These are phyloP conservation scores for Cyclotella cryptica DNA, from an alignment of 108 stramenopile genomes.

Conservation along the genomic window DNA sequence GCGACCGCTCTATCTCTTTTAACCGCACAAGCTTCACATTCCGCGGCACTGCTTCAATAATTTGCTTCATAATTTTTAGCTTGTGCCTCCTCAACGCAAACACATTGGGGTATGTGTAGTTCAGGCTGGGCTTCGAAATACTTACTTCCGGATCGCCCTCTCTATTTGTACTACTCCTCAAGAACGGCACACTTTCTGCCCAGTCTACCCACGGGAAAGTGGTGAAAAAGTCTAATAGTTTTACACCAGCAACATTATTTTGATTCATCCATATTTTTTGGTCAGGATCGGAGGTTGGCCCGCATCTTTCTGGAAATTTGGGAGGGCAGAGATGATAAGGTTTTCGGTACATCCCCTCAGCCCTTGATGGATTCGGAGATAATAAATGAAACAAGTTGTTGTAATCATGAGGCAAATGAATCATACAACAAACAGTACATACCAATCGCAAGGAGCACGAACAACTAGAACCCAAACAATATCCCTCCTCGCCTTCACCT, in stretches of 20 bases:
- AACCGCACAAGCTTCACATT: slow-evolving; percentile 54
- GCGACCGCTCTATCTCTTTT: slow-evolving; percentile 50
- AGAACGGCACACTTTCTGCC: slow-evolving; percentile 48
- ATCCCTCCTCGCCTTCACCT: slow-evolving; percentile 38
- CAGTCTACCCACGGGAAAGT: slow-evolving; percentile 47
- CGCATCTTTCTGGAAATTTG: slow-evolving; percentile 47
- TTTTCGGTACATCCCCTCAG: slow-evolving; percentile 56
- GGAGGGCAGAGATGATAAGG: slow-evolving; percentile 55
- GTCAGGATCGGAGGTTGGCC: slow-evolving; percentile 27
- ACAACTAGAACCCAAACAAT: slow-evolving; percentile 59
- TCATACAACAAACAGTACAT: not conserved
- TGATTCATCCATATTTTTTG: slow-evolving; percentile 52
- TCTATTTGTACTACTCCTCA: slow-evolving; percentile 18
- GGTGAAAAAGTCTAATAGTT: slow-evolving; percentile 41
- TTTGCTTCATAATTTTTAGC: slow-evolving; percentile 51
- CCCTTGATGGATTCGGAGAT: slow-evolving; percentile 10
- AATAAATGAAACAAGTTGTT: not conserved
- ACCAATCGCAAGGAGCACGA: slow-evolving; percentile 56
- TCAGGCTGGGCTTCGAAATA: slow-evolving; percentile 45
- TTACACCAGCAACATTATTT: slow-evolving; percentile 28
- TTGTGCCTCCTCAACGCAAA: slow-evolving; percentile 50
- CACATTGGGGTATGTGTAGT: slow-evolving; percentile 51
- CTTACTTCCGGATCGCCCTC: slow-evolving; percentile 16
- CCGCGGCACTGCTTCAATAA: slow-evolving; percentile 36
- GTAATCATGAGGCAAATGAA: not conserved